Percentiles rank a stretch among this genome's conserved stretches.
Evolutionary conservation across 1,139 yeast species (phyloP).

Genomic region (Zygosaccharomyces sapae): DNA sequence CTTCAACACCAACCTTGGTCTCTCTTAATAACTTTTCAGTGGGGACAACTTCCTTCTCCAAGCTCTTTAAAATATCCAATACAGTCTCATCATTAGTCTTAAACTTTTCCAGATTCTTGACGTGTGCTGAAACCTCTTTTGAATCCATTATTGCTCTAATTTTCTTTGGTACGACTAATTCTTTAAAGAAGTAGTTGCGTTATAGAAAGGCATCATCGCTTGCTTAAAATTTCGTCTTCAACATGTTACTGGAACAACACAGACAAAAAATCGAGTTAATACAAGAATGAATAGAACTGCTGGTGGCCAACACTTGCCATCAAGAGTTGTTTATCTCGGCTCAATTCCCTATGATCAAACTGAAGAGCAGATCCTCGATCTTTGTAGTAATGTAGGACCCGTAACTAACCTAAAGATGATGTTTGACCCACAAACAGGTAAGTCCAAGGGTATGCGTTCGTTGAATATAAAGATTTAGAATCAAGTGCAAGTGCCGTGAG

Average conservation of each 20-base stretch:
- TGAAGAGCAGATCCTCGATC: slow-evolving; percentile 73
- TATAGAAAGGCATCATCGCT: neutral
- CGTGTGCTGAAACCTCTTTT: slow-evolving; percentile 67
- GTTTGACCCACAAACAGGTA: slow-evolving; percentile 86
- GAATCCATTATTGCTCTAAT: slow-evolving; percentile 50
- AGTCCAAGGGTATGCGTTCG: slow-evolving; percentile 89
- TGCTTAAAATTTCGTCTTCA: slow-evolving; percentile 3
- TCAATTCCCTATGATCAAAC: slow-evolving; percentile 74
- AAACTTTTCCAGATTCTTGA: slow-evolving; percentile 70
- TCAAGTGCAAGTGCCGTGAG: slow-evolving; percentile 91
- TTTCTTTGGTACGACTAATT: neutral
- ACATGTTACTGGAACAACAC: neutral
- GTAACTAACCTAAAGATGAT: slow-evolving; percentile 69
- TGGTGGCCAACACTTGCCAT: slow-evolving; percentile 34
- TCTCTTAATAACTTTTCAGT: slow-evolving; percentile 81
- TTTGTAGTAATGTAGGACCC: slow-evolving; percentile 58
- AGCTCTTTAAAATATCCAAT: slow-evolving; percentile 58
- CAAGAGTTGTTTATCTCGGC: slow-evolving; percentile 54
- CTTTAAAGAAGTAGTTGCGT: slow-evolving; percentile 2
- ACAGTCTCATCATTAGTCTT: slow-evolving; percentile 58
- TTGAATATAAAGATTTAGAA: slow-evolving; percentile 69
- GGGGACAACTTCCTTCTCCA: slow-evolving; percentile 71
- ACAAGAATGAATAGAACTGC: slow-evolving; percentile 16
- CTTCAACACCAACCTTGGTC: slow-evolving; percentile 98
- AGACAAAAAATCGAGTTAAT: neutral